Base-by-base conservation (phyloP, 225 moss, liverwort and hornwort genomes). In the Climacium dendroides region DNA sequence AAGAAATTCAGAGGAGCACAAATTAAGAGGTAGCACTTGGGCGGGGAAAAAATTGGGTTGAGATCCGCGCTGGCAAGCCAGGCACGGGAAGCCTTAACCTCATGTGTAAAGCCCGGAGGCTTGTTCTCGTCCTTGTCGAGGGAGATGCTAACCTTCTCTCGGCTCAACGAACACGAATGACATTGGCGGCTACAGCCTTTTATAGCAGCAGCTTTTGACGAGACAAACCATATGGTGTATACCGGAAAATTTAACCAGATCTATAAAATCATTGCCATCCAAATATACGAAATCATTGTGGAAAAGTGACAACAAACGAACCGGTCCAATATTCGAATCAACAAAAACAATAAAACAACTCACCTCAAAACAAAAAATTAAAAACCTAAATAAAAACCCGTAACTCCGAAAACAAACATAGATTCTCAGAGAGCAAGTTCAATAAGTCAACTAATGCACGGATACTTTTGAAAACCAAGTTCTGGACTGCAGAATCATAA, bases 101-200 rank as follows among this genome's bases (percentile, higher is more conserved):
- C 90, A 91, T 91, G 87, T 90, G 89, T 85, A n/a, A 86, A 91
- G 92, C 88, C 94, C 92, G 93, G 83, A 92, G 94, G 89, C 93
- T 66, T 93, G 30, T 92, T 94, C 95, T 93, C 93, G 92, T 94
- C 95, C 95, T 94, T 94, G 83, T 94, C 95, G 91, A 95, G 94
- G 95, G 94, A 92, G 95, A 93, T 93, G 95, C 94, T 93, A 94
- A 95, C 94, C 94, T 94, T 94, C 94, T 95, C 94, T 95, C 93
- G 91, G 93, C 95, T 94, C 94, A 95, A 94, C 93, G 91, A 95
- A 94, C 93, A 95, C 93, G 71, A 0, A 0, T 0, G 0, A 2
- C 0, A 0, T 0, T 3, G 0, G 0, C 0, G 1, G 3, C 11
- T 37, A n/a, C 1, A 10, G 22, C 6, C 0, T 7, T 2, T 74